Evolutionary conservation across 2,329 filamentous ascomycete genomes (phyloP), one percentile per base, ranked within the genome.

Genomic region (Bipolaris oryzae): DNA sequence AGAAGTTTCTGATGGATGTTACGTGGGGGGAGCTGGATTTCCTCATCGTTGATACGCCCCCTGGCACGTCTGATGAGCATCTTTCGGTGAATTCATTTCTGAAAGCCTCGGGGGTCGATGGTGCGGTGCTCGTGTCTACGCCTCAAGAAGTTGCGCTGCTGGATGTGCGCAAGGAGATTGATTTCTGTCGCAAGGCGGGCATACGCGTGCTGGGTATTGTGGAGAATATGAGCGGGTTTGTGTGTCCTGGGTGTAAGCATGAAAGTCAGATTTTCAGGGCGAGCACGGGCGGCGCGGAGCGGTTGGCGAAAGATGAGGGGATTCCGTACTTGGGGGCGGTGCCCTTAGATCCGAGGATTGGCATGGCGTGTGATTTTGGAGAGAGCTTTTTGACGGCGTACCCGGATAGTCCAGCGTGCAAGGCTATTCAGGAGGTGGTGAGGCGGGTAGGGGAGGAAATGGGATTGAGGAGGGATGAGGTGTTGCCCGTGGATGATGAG

Each of bases 141-240:
- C 95, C 95, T 1, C 95, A 99, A 75, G 96, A 99, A 77, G 92
- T 98, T 16, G 86, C 89, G 1, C 81, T 99, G 51, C 82, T 99
- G 42, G 95, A 99, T 74, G 95, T 99, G 11, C 83, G 95, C 65
- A 98, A 97, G 78, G 95, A 99, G 77, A 94, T 99, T 56, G 94
- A 99, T 72, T 99, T 99, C 73, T 99, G 96, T 78, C 84, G 88
- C 56, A 99, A 99, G 78, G 95, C 95, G 0, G 92, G 91, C 3
- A 98, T 99, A 65, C 85, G 83, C 45, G 86, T 99, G 6, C 77
- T 99, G 3, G 95, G 95, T 0, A 81, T 99, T 38, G 95, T 96
- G 15, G 95, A 99, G 81, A 99, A 99, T 73, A 99, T 99, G 95
- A 91, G 89, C 56, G 92, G 92, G 3, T 99, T 98, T 68, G 93